These are phyloP conservation scores for Pythium oligandrum DNA, from an alignment of 352 stramenopile genomes.

Conservation along the genomic window DNA sequence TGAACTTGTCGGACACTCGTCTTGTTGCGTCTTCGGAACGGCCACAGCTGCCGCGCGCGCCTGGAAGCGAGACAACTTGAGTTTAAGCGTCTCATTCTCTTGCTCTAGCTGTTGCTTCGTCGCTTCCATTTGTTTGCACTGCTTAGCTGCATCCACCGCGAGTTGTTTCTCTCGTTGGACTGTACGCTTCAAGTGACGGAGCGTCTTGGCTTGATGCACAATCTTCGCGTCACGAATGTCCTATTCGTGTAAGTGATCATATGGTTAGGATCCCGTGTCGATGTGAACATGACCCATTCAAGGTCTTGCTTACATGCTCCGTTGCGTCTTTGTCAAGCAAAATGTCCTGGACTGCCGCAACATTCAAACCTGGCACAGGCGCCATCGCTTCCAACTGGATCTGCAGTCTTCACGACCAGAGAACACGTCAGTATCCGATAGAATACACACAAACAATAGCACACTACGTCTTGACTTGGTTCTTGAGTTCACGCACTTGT, in stretches of 20 bases:
- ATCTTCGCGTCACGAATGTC: conserved; percentile 77
- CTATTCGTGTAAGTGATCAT: conserved; percentile 18
- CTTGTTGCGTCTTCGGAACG: neutral
- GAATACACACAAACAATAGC: neutral
- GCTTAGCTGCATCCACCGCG: conserved; percentile 30
- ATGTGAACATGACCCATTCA: no score
- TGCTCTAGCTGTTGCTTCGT: conserved; percentile 37
- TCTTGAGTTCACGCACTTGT: conserved; percentile 43
- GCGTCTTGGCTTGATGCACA: conserved; percentile 66
- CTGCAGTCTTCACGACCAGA: conserved; percentile 34
- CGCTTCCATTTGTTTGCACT: conserved; percentile 30
- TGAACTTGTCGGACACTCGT: no score
- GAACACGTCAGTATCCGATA: neutral
- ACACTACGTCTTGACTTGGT: conserved; percentile 51
- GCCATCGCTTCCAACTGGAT: conserved; percentile 63
- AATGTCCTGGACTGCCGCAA: conserved; percentile 46
- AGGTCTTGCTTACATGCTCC: conserved; percentile 38
- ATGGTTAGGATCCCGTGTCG: neutral
- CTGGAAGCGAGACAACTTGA: conserved; percentile 55
- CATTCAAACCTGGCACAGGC: conserved; percentile 56
- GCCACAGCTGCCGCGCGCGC: conserved; percentile 26
- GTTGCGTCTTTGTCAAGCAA: conserved; percentile 50
- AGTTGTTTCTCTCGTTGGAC: conserved; percentile 59
- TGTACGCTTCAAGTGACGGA: conserved; percentile 51
- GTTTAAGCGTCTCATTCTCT: conserved; percentile 52